These are phyloP conservation scores for Eucalyptus sp. DNA, from an alignment of 345 rosid genomes.

Conservation along the genomic window DNA sequence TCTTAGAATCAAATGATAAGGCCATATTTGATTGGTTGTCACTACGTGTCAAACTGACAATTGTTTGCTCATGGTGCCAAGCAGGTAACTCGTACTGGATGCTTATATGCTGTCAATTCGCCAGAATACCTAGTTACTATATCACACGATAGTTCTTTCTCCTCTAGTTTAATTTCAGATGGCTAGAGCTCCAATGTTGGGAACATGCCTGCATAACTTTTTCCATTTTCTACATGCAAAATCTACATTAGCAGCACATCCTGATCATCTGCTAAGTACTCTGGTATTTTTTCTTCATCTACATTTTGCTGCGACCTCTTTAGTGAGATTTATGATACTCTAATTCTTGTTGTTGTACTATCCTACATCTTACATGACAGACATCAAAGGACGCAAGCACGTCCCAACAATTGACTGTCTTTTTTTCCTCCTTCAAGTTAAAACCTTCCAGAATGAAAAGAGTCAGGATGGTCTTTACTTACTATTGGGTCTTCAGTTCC, in stretches of 20 bases:
- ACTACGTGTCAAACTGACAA: neutral
- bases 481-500: constrained; percentile 44
- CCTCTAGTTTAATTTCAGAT: neutral
- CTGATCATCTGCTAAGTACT: neutral
- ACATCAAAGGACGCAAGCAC: neutral
- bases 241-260: neutral
- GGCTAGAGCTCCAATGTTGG: neutral
- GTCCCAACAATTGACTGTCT: neutral
- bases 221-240: neutral
- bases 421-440: neutral
- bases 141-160: neutral
- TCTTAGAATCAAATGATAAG: neutral
- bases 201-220: neutral
- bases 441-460: neutral
- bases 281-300: neutral
- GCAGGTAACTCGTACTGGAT: neutral
- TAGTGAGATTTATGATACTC: neutral
- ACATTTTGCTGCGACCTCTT: neutral
- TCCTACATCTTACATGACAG: neutral
- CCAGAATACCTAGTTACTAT: neutral
- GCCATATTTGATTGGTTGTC: neutral
- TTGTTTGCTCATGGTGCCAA: neutral
- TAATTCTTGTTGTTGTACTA: neutral
- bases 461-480: constrained; percentile 1
- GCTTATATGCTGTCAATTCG: neutral